Conservation (phyloP, 2,329 filamentous ascomycete species). For the Colletotrichum graminicola region DNA sequence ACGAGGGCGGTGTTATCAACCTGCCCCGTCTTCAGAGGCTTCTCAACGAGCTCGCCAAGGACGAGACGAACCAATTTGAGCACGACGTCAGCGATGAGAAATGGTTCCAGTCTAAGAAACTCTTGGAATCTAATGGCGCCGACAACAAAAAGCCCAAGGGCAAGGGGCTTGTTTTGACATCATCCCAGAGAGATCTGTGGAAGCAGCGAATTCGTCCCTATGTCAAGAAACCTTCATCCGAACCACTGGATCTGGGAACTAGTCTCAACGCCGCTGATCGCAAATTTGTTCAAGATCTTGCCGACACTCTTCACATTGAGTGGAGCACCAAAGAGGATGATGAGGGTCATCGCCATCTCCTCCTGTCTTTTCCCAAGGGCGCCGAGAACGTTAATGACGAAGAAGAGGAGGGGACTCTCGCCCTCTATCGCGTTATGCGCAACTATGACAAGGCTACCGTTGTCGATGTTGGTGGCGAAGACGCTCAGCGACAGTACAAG, state of each 20-base stretch:
- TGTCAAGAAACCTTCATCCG: conserved; percentile 75
- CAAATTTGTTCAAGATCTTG: conserved; percentile 91
- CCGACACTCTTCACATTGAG: conserved; percentile 69
- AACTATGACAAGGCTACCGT: conserved; percentile 92
- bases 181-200: conserved; percentile 85
- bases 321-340: conserved; percentile 71
- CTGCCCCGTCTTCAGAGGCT: conserved; percentile 82
- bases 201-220: conserved; percentile 84
- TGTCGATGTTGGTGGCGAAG: conserved; percentile 81
- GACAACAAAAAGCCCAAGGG: conserved; percentile 67
- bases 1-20: conserved; percentile 94
- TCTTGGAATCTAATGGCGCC: conserved; percentile 72
- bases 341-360: conserved; percentile 65
- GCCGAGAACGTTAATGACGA: conserved; percentile 78
- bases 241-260: conserved; percentile 79
- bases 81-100: conserved; percentile 87
- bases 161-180: conserved; percentile 77
- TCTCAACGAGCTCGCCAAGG: conserved; percentile 85
- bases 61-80: conserved; percentile 95
- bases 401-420: conserved; percentile 87
- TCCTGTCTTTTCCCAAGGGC: conserved; percentile 61
- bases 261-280: conserved; percentile 85
- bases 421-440: conserved; percentile 86
- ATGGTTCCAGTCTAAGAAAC: conserved; percentile 91
- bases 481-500: conserved; percentile 83